These are phyloP conservation scores for Verruconis gallopava DNA, from an alignment of 2,329 filamentous ascomycete species.

Conservation along the genomic window DNA sequence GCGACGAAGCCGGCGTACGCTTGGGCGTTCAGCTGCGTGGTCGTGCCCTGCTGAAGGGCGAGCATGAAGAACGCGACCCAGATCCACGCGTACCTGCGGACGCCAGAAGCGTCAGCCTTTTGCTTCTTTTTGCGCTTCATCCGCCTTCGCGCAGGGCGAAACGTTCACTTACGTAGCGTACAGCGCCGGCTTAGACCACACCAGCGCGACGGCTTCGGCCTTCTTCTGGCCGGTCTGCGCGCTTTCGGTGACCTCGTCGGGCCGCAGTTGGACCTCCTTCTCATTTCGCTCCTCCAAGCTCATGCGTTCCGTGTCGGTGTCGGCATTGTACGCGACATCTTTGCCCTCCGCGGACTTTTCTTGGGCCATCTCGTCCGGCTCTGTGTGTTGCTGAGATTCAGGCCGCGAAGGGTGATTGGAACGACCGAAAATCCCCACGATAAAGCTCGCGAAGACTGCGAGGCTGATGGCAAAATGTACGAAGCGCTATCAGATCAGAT, in stretches of 20 bases:
- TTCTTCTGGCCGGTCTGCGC: constrained; percentile 19
- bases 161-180: constrained; percentile 17
- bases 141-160: too few species aligned
- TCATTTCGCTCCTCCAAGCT: constrained; percentile 21
- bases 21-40: constrained; percentile 17
- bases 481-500: too few species aligned
- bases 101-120: too few species aligned
- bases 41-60: constrained; percentile 21
- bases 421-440: too few species aligned
- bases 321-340: constrained; percentile 11
- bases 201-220: constrained; percentile 19
- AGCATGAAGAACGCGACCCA: constrained; percentile 26
- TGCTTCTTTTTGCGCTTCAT: too few species aligned
- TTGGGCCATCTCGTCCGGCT: too few species aligned
- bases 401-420: too few species aligned
- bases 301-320: constrained; percentile 13
- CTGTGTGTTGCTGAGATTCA: too few species aligned
- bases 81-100: constrained; percentile 18
- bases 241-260: constrained; percentile 17
- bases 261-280: constrained; percentile 18
- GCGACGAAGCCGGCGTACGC: constrained; percentile 19
- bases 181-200: constrained; percentile 18
- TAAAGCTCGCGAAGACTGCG: too few species aligned
- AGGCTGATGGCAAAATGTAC: too few species aligned
- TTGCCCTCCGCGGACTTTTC: too few species aligned